Base-by-base conservation (phyloP, 768 basidiomycete genomes). In the Russula vinacea region DNA sequence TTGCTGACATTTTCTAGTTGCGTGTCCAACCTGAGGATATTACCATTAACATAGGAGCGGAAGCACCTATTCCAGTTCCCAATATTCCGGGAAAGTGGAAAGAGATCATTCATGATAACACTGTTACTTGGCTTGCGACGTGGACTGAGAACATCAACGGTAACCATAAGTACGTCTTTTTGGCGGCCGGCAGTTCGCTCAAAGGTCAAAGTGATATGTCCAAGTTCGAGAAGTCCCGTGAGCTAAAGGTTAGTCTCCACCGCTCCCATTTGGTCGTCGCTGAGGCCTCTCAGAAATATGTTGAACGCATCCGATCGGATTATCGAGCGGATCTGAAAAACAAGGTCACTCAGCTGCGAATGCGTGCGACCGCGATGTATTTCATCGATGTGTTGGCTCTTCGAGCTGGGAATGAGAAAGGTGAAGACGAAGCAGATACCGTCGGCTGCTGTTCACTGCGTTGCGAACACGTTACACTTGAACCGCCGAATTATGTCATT, bases 101-200 rank as follows among this genome's bases (percentile, higher is more conserved):
- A 74, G 80, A 81, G 4, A 79, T 97, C 24, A 81, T 85, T 13
- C 92, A 98, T 72, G 95, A 98, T 73, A 88, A 95, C 69, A 98
- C 94, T 3, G 97, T 98, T 32, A 98, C 97, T 14, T 99, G 97
- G 97, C 82, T 99, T 54, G 97, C 97, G 5, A 95, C 90, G 61
- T 99, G 97, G 97, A 94, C 94, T 52, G 97, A 98, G 76, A 99
- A 99, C 72, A 87, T 98, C 76, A 98, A 98, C 71, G 85, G 87
- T 65, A 92, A 89, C 72, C 87, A 91, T 75, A 98, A 98, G 78
- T 99, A 99, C 72, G 97, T 99, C 60, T 98, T 98, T 82, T 77
- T 98, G 67, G 93, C 97, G 8, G 92, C 97, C n/a, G 94, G 93
- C 47, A 96, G 93, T 71, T 95, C 94, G 9, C 82, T 98, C 72